Conservation (phyloP, 257 asterid species). For the Datura wrightii region DNA sequence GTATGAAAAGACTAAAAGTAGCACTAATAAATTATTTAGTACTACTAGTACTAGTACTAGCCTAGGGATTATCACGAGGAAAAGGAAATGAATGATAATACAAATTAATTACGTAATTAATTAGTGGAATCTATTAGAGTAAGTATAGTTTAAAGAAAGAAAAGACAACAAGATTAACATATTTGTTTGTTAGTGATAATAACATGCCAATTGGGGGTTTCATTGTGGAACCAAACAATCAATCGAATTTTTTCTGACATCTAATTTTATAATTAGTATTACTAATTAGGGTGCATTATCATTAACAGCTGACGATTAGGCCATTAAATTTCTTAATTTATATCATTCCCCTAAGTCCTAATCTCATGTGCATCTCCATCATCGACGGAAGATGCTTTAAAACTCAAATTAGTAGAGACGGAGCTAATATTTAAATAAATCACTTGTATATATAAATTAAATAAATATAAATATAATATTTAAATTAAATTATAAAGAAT, state of each 20-base stretch:
- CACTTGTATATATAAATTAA: too few relatives aligned
- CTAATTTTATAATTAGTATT: background rate
- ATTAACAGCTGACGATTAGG: conserved; percentile 25
- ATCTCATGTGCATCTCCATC: conserved; percentile 26
- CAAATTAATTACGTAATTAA: background rate
- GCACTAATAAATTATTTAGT: background rate
- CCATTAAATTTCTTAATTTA: conserved; percentile 15
- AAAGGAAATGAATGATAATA: background rate
- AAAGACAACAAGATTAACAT: conserved; percentile 18
- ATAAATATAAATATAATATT: too few relatives aligned
- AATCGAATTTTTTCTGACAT: conserved; percentile 2
- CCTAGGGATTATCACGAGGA: conserved; percentile 22
- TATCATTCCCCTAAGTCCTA: conserved; percentile 7
- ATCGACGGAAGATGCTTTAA: background rate
- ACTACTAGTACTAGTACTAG: too few relatives aligned
- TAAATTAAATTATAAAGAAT: too few relatives aligned
- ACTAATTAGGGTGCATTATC: conserved; percentile 16
- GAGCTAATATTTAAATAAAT: too few relatives aligned
- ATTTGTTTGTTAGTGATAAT: conserved; percentile 27
- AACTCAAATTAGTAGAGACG: too few relatives aligned
- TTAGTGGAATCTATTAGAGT: conserved; percentile 22
- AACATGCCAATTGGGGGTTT: conserved; percentile 21
- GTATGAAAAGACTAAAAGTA: background rate
- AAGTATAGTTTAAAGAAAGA: conserved; percentile 22
- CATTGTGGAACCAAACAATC: conserved; percentile 21